Evolutionary conservation across 345 rosid species (phyloP).

Genomic region (Pistacia vera): DNA sequence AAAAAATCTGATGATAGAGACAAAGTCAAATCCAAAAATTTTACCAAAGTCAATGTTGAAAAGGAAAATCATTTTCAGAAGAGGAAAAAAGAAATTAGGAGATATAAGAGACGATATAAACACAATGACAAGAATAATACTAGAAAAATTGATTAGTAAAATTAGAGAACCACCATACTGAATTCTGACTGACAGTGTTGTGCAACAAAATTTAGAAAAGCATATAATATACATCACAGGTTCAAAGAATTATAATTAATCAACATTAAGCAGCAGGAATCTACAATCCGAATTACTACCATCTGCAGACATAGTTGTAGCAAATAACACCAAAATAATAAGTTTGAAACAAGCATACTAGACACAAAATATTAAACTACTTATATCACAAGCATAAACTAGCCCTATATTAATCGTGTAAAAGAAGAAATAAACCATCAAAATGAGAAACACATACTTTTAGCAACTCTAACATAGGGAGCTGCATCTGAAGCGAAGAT

Average conservation of each 20-base stretch:
- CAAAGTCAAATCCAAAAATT: background rate
- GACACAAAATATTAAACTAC: background rate
- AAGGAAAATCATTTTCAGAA: background rate
- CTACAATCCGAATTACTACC: background rate
- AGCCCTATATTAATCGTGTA: background rate
- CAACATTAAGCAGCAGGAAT: background rate
- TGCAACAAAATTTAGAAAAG: background rate
- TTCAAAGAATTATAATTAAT: background rate
- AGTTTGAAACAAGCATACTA: conserved; percentile 8
- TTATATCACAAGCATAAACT: background rate
- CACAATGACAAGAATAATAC: background rate
- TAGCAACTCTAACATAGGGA: conserved; percentile 83
- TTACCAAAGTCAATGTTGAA: background rate
- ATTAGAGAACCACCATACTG: background rate
- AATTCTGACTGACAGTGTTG: background rate
- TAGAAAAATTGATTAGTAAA: background rate
- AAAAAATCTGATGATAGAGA: background rate
- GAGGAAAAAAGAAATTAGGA: background rate
- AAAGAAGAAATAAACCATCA: conserved; percentile 14
- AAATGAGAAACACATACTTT: conserved; percentile 52
- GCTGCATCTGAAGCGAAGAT: conserved; percentile 72
- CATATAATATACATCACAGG: conserved; percentile 1
- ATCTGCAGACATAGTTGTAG: background rate
- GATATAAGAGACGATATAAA: background rate
- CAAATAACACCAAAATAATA: background rate